Evolutionary conservation across 352 stramenopile genomes (phyloP).

Genomic region (Phytophthora vignae): DNA sequence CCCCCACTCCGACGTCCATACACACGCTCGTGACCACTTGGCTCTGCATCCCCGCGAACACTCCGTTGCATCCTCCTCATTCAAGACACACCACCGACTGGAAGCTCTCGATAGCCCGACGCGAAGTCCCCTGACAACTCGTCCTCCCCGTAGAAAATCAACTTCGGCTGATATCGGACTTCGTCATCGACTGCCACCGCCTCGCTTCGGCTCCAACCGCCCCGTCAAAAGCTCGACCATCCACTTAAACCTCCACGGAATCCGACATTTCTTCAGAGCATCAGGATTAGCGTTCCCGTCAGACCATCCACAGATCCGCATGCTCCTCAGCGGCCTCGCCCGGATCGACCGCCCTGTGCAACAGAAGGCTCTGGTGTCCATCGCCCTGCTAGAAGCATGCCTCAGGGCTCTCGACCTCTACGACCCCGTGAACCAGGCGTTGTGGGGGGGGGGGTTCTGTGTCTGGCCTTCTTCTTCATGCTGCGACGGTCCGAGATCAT

Average conservation of each 20-base stretch:
- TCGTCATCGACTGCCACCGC: slow-evolving; percentile 1
- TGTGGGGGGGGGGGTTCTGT: slow-evolving; percentile 5
- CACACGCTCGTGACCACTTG: background rate
- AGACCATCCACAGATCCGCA: slow-evolving; percentile 1
- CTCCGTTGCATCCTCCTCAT: slow-evolving; percentile 1
- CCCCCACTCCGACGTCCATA: background rate
- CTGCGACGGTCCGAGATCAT: slow-evolving; percentile 11
- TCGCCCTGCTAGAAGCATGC: background rate
- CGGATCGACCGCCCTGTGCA: background rate
- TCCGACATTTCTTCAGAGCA: slow-evolving; percentile 1
- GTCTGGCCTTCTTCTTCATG: slow-evolving; percentile 24
- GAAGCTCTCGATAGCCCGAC: background rate
- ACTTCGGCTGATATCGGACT: background rate
- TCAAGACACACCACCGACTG: background rate
- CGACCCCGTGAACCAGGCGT: slow-evolving; percentile 1
- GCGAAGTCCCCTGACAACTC: background rate
- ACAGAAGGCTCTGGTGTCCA: background rate
- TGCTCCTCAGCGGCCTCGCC: slow-evolving; percentile 2
- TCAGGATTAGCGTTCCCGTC: background rate
- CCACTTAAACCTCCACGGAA: background rate
- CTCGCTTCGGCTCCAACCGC: background rate
- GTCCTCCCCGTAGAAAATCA: background rate
- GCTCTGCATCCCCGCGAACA: slow-evolving; percentile 5
- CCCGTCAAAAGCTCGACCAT: slow-evolving; percentile 4
- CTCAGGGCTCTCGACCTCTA: background rate